A percentile compares a stretch with the other conserved stretches of the same genome.
Conservation (phyloP, 2,329 filamentous ascomycete species). For the Phialocephala sp. region DNA sequence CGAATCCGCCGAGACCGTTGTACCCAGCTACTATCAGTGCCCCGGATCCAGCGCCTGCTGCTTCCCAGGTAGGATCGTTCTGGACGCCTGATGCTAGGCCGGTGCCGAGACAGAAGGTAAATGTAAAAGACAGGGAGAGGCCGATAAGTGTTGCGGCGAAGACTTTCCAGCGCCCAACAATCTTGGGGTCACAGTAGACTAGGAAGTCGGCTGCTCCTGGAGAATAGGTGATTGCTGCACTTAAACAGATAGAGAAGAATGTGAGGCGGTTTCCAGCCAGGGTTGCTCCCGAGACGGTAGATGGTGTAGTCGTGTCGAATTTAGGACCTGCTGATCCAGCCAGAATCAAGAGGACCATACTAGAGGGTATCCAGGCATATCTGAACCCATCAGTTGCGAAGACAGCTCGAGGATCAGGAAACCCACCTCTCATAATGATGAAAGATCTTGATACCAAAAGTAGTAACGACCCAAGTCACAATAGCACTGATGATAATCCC, state of each 20-base stretch:
- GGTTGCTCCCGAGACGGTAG: conserved; percentile 56
- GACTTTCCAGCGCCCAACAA: conserved; percentile 50
- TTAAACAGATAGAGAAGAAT: conserved; percentile 73
- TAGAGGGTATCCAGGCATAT: conserved; percentile 68
- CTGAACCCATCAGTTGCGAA: conserved; percentile 37
- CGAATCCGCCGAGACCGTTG: conserved; percentile 63
- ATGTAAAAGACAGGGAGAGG: conserved; percentile 61
- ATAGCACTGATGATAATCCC: conserved; percentile 70
- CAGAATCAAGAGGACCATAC: conserved; percentile 65
- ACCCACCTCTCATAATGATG: conserved; percentile 68
- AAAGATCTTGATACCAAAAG: conserved; percentile 71
- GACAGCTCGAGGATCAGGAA: not conserved
- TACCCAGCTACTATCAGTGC: conserved; percentile 69
- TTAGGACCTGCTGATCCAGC: conserved; percentile 64
- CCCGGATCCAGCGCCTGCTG: conserved; percentile 64
- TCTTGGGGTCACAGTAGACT: conserved; percentile 64
- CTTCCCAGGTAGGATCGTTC: conserved; percentile 59
- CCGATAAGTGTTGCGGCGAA: conserved; percentile 63
- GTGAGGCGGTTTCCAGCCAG: conserved; percentile 64
- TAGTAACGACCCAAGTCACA: conserved; percentile 67
- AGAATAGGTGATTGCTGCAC: conserved; percentile 67
- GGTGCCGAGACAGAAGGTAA: conserved; percentile 66
- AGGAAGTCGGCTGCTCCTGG: conserved; percentile 71
- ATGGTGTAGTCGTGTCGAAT: conserved; percentile 60
- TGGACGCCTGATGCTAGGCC: conserved; percentile 65